Conservation (phyloP, 2,329 filamentous ascomycete genomes). For the Talaromyces rugulosus region DNA sequence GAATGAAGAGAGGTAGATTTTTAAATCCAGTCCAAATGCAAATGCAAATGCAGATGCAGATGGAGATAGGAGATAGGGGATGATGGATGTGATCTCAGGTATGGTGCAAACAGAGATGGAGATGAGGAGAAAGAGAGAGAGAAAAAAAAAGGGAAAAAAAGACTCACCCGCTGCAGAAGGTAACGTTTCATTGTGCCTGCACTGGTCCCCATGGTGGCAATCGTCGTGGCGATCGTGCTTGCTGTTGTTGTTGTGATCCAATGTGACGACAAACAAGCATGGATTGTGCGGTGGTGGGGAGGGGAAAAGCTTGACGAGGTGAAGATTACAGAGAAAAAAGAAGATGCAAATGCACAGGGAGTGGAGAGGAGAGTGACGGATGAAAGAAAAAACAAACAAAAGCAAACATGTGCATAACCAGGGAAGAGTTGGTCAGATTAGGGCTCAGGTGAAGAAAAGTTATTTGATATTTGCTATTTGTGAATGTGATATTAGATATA, state of each 20-base stretch:
- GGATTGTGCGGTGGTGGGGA: slow-evolving; percentile 14
- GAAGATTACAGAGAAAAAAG: not conserved
- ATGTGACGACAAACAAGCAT: slow-evolving; percentile 18
- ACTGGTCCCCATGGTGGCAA: not conserved
- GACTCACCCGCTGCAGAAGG: slow-evolving; percentile 2
- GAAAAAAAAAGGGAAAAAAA: not conserved
- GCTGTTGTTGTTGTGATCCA: too few species aligned
- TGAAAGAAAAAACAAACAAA: slow-evolving; percentile 8
- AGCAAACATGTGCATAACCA: not conserved
- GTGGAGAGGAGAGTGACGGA: slow-evolving; percentile 3
- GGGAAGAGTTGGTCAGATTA: not conserved
- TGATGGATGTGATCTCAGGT: not conserved
- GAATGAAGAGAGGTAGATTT: not conserved
- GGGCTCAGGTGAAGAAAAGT: not conserved
- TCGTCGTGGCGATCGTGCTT: not conserved
- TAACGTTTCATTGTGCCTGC: not conserved
- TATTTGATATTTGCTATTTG: not conserved
- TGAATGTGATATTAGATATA: not conserved
- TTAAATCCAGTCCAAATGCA: too few species aligned
- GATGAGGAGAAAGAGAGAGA: not conserved
- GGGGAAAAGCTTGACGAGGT: not conserved
- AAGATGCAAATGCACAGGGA: slow-evolving; percentile 4
- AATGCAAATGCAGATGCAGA: not conserved
- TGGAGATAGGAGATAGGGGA: not conserved
- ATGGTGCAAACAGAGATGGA: not conserved